phyloP scores from a whole-genome alignment of 805 yeast species.

The Sugiyamaella chiloensis region DNA sequence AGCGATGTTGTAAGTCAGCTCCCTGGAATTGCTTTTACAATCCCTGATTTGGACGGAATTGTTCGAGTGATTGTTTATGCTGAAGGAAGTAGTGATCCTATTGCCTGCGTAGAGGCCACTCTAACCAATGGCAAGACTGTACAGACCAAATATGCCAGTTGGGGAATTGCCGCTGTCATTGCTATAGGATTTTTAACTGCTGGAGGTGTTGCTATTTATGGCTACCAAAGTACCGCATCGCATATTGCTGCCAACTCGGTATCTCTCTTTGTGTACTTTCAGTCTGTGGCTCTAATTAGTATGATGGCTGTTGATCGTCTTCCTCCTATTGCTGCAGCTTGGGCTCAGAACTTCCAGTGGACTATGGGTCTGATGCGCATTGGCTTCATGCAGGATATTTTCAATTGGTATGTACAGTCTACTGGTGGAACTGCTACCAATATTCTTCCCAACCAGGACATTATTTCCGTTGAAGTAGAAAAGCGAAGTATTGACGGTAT shows the following conservation, averaged over 20 bases:
- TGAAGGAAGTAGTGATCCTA: constrained; percentile 45
- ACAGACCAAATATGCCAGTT: constrained; percentile 83
- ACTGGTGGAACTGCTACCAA: constrained; percentile 90
- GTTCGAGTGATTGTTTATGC: constrained; percentile 68
- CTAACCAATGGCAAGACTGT: constrained; percentile 90
- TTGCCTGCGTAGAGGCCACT: constrained; percentile 91
- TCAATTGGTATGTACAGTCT: constrained; percentile 92
- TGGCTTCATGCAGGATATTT: constrained; percentile 73
- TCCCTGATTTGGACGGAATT: constrained; percentile 93
- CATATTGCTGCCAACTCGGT: constrained; percentile 96
- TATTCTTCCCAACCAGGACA: constrained; percentile 57
- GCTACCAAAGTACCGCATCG: constrained; percentile 90
- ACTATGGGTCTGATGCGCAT: constrained; percentile 85
- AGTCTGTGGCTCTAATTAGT: constrained; percentile 82
- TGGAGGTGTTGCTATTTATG: constrained; percentile 80
- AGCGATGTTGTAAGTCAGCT: constrained; percentile 44
- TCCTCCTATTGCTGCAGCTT: constrained; percentile 96
- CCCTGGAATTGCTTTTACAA: constrained; percentile 81
- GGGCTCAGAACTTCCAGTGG: constrained; percentile 98
- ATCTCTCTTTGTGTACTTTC: constrained; percentile 90
- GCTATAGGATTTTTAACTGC: constrained; percentile 86
- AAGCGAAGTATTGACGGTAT: constrained; percentile 30
- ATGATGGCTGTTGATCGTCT: constrained; percentile 92
- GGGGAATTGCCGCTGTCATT: constrained; percentile 94
- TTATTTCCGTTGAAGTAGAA: constrained; percentile 78